These are phyloP conservation scores for Yarrowia phangngaensis DNA, from an alignment of 805 yeast genomes.

Conservation along the genomic window DNA sequence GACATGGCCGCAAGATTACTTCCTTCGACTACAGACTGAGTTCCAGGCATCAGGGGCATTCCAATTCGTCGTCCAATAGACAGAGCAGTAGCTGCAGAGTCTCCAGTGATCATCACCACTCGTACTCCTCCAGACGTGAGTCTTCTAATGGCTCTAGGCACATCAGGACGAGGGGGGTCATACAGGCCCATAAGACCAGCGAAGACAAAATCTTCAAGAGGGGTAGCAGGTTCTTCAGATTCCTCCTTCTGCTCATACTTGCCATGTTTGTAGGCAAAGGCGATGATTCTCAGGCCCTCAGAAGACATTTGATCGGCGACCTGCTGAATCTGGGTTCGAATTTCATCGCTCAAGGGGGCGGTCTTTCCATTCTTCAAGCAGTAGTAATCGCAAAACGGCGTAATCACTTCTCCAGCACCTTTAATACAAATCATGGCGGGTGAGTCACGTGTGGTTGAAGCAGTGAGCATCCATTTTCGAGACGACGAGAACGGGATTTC, in stretches of 20 bases:
- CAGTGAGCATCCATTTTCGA: constrained; percentile 88
- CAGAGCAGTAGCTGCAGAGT: constrained; percentile 78
- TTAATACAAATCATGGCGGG: constrained; percentile 62
- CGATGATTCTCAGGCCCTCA: constrained; percentile 83
- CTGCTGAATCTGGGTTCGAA: constrained; percentile 44
- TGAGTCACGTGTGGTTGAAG: constrained; percentile 56
- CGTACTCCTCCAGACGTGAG: constrained; percentile 91
- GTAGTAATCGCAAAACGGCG: constrained; percentile 58
- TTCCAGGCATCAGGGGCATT: constrained; percentile 61
- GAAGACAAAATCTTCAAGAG: constrained; percentile 58
- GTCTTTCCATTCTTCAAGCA: constrained; percentile 55
- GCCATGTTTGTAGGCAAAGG: constrained; percentile 56
- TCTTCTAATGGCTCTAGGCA: constrained; percentile 65
- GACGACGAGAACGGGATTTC: constrained; percentile 83
- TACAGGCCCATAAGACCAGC: constrained; percentile 92
- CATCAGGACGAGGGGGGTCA: constrained; percentile 95
- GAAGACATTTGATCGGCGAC: constrained; percentile 65
- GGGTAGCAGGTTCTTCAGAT: constrained; percentile 34
- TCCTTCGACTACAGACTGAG: constrained; percentile 75
- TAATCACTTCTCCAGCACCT: constrained; percentile 83
- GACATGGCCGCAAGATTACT: constrained; percentile 70
- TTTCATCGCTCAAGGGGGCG: constrained; percentile 51
- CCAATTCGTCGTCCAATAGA: constrained; percentile 88
- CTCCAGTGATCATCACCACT: constrained; percentile 98
- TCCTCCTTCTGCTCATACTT: constrained; percentile 37